phyloP scores from a whole-genome alignment of 805 yeast genomes.

The Barnettozyma salicaria region DNA sequence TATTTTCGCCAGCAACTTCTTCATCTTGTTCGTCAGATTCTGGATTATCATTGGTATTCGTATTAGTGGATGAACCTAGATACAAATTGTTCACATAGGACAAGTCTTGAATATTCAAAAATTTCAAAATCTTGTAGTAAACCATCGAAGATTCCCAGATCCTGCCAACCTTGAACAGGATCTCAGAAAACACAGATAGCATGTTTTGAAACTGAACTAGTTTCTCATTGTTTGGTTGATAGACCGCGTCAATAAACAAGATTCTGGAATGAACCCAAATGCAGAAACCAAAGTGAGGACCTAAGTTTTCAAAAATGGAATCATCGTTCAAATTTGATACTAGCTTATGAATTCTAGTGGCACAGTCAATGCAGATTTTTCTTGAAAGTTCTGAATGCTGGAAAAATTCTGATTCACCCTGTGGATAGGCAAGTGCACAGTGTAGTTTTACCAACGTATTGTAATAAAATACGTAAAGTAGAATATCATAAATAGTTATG shows the following conservation, averaged over 20 bases:
- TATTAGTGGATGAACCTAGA: constrained; percentile 2
- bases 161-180: constrained; percentile 22
- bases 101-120: constrained; percentile 23
- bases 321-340: constrained; percentile 16
- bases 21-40: constrained; percentile 20
- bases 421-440: constrained; percentile 22
- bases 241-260: constrained; percentile 27
- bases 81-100: constrained; percentile 12
- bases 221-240: constrained; percentile 10
- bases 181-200: constrained; percentile 13
- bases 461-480: constrained; percentile 20
- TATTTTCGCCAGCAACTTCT: constrained; percentile 22
- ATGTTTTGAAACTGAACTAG: constrained; percentile 12
- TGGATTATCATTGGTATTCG: constrained; percentile 19
- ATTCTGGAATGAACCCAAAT: constrained; percentile 31
- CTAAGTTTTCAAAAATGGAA: constrained; percentile 19
- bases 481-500: constrained; percentile 14
- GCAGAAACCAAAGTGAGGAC: constrained; percentile 30
- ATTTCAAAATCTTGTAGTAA: constrained; percentile 25
- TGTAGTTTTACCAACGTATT: constrained; percentile 21
- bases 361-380: constrained; percentile 19
- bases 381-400: constrained; percentile 21
- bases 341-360: constrained; percentile 16
- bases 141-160: constrained; percentile 28
- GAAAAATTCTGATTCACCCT: constrained; percentile 20